Evolutionary conservation across 306 rosid genomes (phyloP), one percentile per base, ranked within the genome.

Genomic region (Prinsepia uniflora): DNA sequence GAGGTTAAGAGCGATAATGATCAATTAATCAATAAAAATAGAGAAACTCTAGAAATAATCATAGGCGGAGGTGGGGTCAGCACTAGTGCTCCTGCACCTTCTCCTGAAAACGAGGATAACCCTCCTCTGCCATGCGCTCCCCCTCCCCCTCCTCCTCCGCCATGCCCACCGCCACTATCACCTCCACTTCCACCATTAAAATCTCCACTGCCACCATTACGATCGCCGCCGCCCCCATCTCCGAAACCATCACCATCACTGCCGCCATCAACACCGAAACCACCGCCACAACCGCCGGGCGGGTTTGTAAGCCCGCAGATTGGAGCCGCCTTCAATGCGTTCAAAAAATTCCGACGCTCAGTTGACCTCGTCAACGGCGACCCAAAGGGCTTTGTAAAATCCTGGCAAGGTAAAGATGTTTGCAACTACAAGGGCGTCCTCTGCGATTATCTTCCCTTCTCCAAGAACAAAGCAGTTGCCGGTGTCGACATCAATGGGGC

Each of bases 401-500:
- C 75, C 43, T 93, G 97, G 98, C 7, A 0, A 0, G 67, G 73
- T 0, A 0, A 0, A 0, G 0, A 73, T 1, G 39, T 76, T 0
- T 90, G 98, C 72, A 0, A 24, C 0, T 90, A 73, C 87, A 40
- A 0, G 0, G 90, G 96, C 3, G 5, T 86, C 3, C 7, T 3
- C 10, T 90, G 96, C 47, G 86, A 11, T 3, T 0, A 0, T 0
- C 54, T 6, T 24, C 93, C 96, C 2, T 4, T 0, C 3, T 0
- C 11, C 0, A 30, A 2, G 0, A 11, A 53, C 8, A n/a, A 0
- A 0, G 85, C 86, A 8, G 83, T 87, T 1, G 42, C 97, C 1
- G 98, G 96, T 36, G 6, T 85, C 0, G 84, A 85, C 77, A 70
- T 93, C 36, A 93, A 93, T 48, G 76, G 73, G 8, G 62, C 62